A percentile compares a stretch with the other conserved stretches of the same genome.
These are phyloP conservation scores for Jatropha multifida DNA, from an alignment of 441 rosid species.

Conservation along the genomic window DNA sequence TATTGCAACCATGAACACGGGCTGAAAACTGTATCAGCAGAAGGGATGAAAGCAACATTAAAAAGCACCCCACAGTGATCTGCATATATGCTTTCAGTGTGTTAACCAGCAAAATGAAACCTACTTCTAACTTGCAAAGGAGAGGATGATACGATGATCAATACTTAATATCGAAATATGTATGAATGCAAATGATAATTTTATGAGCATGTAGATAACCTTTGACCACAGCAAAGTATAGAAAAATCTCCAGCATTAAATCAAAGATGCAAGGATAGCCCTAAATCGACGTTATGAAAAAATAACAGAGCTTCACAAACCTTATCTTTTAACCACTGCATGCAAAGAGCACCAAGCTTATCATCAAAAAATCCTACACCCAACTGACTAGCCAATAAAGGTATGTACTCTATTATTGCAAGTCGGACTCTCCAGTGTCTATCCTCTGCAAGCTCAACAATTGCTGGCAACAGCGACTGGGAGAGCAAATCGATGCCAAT, in stretches of 20 bases:
- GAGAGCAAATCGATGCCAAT: slow-evolving; percentile 95
- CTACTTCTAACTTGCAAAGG: neutral
- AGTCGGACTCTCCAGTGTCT: slow-evolving; percentile 99
- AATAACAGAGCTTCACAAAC: slow-evolving; percentile 31
- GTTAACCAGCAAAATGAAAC: neutral
- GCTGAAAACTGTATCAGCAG: neutral
- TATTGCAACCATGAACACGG: neutral
- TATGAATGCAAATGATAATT: neutral
- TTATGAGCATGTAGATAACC: neutral
- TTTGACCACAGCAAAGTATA: neutral
- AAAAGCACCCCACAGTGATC: neutral
- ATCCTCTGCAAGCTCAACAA: slow-evolving; percentile 99
- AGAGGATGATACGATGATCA: neutral
- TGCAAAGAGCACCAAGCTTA: slow-evolving; percentile 96
- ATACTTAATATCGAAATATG: neutral
- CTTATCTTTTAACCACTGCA: slow-evolving; percentile 99
- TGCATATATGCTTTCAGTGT: neutral
- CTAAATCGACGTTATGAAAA: neutral
- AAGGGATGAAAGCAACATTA: too few species aligned
- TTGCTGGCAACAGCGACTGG: slow-evolving; percentile 92
- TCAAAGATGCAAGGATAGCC: neutral
- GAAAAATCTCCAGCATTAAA: neutral
- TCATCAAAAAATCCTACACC: slow-evolving; percentile 97
- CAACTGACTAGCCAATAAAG: slow-evolving; percentile 86
- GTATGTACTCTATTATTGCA: slow-evolving; percentile 97